These are phyloP conservation scores for Floccularia luteovirens DNA, from an alignment of 768 basidiomycete genomes.

Conservation along the genomic window DNA sequence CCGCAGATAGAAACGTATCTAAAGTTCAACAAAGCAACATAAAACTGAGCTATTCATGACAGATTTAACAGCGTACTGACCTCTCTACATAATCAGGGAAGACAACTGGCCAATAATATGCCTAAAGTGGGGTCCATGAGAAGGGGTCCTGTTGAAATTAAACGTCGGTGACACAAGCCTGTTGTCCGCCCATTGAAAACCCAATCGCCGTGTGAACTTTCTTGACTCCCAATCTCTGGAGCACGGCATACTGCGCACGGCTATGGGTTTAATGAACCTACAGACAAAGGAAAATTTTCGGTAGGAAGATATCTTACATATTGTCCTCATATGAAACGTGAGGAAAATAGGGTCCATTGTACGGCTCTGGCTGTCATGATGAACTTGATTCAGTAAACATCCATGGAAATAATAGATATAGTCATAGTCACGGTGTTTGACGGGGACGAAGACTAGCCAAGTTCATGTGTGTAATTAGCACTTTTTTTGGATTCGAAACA, in stretches of 20 bases:
- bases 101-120: slow-evolving; percentile 49
- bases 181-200: slow-evolving; percentile 55
- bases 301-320: slow-evolving; percentile 40
- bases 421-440: slow-evolving; percentile 41
- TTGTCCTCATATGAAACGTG: slow-evolving; percentile 51
- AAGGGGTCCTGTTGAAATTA: not conserved
- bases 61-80: slow-evolving; percentile 13
- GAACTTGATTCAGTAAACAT: not conserved
- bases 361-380: slow-evolving; percentile 34
- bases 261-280: slow-evolving; percentile 14
- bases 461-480: slow-evolving; percentile 1
- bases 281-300: not conserved
- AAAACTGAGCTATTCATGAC: not conserved
- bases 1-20: slow-evolving; percentile 47
- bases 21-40: not conserved
- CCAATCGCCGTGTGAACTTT: slow-evolving; percentile 41
- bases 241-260: slow-evolving; percentile 46
- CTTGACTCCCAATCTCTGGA: slow-evolving; percentile 38
- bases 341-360: slow-evolving; percentile 54
- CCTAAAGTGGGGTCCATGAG: slow-evolving; percentile 16
- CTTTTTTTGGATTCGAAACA: not conserved
- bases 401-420: not conserved
- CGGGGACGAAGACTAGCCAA: slow-evolving; percentile 52
- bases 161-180: not conserved
- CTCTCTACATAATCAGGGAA: slow-evolving; percentile 48